Evolutionary conservation across 1,284 basidiomycete genomes (phyloP).

Genomic region (Cystobasidiaceae sp.): DNA sequence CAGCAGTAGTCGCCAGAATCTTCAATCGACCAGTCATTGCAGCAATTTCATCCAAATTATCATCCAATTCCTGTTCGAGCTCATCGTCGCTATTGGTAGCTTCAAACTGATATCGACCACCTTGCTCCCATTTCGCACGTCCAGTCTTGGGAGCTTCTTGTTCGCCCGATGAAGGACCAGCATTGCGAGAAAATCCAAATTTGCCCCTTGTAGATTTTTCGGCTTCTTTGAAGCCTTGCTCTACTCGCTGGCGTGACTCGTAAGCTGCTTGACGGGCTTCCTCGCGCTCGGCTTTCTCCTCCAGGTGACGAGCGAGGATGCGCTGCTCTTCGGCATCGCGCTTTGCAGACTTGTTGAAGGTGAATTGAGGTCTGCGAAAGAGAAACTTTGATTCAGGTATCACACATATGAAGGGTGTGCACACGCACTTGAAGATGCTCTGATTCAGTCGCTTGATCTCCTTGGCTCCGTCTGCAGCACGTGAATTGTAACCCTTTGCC

Average conservation of each 20-base stretch:
- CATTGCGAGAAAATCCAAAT: slow-evolving; percentile 42
- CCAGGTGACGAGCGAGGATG: slow-evolving; percentile 77
- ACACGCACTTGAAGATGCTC: slow-evolving; percentile 71
- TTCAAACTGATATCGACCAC: slow-evolving; percentile 82
- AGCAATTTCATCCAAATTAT: slow-evolving; percentile 83
- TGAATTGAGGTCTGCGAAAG: slow-evolving; percentile 32
- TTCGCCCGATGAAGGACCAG: too few species aligned
- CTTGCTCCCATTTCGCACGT: slow-evolving; percentile 29
- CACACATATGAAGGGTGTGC: not conserved
- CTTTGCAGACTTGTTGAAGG: slow-evolving; percentile 61
- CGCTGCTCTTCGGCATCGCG: slow-evolving; percentile 85
- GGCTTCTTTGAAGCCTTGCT: slow-evolving; percentile 63
- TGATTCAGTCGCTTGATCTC: slow-evolving; percentile 91
- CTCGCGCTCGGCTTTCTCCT: slow-evolving; percentile 79
- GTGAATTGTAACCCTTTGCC: slow-evolving; percentile 78
- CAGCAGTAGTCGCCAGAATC: slow-evolving; percentile 75
- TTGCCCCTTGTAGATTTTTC: slow-evolving; percentile 38
- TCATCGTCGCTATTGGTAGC: slow-evolving; percentile 94
- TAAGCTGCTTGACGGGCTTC: slow-evolving; percentile 77
- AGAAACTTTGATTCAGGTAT: not conserved
- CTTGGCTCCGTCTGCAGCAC: slow-evolving; percentile 87
- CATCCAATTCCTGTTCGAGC: slow-evolving; percentile 69
- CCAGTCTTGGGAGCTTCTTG: slow-evolving; percentile 46
- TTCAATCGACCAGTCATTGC: slow-evolving; percentile 77
- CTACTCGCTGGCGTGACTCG: slow-evolving; percentile 79